Percentiles rank a stretch among this genome's conserved stretches.
phyloP scores from a whole-genome alignment of 345 rosid species.

The Tarenaya hassleriana region DNA sequence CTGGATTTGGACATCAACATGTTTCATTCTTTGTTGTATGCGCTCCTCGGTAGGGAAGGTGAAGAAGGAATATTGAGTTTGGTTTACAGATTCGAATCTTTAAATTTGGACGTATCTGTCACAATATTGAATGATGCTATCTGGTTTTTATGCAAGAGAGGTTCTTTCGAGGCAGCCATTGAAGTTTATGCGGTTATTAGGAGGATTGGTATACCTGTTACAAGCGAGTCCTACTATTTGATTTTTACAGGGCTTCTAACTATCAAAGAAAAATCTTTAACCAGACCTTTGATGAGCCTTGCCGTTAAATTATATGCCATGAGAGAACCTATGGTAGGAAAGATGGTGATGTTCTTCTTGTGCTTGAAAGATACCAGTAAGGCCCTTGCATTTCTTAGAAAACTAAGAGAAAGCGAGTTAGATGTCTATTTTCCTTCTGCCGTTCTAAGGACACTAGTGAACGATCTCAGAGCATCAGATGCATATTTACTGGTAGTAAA shows the following conservation, averaged over 20 bases:
- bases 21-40: conserved; percentile 39
- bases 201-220: conserved; percentile 34
- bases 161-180: conserved; percentile 34
- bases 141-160: conserved; percentile 50
- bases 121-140: conserved; percentile 44
- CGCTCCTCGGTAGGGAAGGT: conserved; percentile 32
- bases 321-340: conserved; percentile 34
- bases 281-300: conserved; percentile 33
- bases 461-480: conserved; percentile 47
- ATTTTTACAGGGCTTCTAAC: conserved; percentile 33
- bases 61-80: conserved; percentile 46
- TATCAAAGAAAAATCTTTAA: conserved; percentile 22
- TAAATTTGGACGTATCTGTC: conserved; percentile 26
- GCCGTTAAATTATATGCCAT: conserved; percentile 47
- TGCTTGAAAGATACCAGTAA: conserved; percentile 35
- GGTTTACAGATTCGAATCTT: conserved; percentile 35
- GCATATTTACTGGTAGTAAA: conserved; percentile 50
- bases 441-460: conserved; percentile 40
- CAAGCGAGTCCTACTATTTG: conserved; percentile 35
- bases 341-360: conserved; percentile 36
- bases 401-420: conserved; percentile 27
- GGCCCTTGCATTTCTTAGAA: conserved; percentile 36
- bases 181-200: conserved; percentile 45
- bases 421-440: conserved; percentile 32
- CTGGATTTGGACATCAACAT: conserved; percentile 35